Evolutionary conservation across 2,329 filamentous ascomycete genomes (phyloP), one percentile per base, ranked within the genome.

Genomic region (Diplodia corticola): DNA sequence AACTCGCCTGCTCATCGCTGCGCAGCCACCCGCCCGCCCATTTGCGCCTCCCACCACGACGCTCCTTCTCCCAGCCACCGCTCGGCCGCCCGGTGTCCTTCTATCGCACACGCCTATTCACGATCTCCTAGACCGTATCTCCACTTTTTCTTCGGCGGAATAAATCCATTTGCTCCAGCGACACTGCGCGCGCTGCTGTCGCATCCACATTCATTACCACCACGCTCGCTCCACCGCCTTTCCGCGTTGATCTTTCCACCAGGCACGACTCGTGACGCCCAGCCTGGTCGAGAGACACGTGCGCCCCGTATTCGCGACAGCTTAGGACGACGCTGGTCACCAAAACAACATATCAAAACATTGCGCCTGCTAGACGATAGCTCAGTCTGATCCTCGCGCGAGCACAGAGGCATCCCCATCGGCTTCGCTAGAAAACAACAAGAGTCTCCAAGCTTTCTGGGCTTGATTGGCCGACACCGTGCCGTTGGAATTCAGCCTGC

Each of bases 131-230:
- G 37, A 10, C 50, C 50, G 24, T 35, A 44, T n/a, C 37, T 64
- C 30, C 63, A 40, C 50, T 49, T 61, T 49, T 20, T 12, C 13
- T 30, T 24, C n/a, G 40, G 17, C 17, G 44, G 40, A 22, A 35
- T 20, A 26, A 12, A 12, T 51, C 37, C 37, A 30, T 46, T 33
- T 40, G 37, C 50, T 28, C 22, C 44, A 35, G 50, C 50, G 63
- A 55, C 63, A 55, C 50, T 48, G 37, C 26, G 63, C 63, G 63
- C 63, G 50, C 63, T 48, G 37, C 49, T 48, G 63, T 64, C 63
- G 63, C 63, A 64, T 48, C 63, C 51, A 64, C 63, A 64, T 26
- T 64, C 63, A 33, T 64, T 64, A 64, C 50, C 10, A 49, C 63
- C 37, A 64, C 61, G 24, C 28, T 64, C 63, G 63, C 50, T 55